Conservation (phyloP, 129 eudicot species). For the Deinandra increscens region DNA sequence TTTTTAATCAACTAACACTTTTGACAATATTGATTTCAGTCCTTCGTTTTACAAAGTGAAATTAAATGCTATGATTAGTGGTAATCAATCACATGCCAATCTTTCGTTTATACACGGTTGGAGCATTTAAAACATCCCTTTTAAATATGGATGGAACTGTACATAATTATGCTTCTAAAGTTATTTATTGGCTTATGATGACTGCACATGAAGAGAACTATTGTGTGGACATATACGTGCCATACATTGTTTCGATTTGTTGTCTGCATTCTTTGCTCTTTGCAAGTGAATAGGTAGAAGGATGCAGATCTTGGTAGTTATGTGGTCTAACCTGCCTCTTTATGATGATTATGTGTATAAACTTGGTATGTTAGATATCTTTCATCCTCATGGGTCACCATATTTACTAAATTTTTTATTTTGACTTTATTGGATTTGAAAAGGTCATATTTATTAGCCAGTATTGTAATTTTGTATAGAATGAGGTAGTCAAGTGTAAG, state of each 20-base stretch:
- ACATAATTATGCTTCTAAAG: conserved; percentile 64
- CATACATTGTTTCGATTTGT: too few relatives aligned
- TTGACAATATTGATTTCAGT: too few relatives aligned
- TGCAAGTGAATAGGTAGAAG: conserved; percentile 12
- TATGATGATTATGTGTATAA: conserved; percentile 11
- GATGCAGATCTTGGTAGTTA: background rate
- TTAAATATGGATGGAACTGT: conserved; percentile 48
- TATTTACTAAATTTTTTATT: too few relatives aligned
- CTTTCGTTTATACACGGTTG: conserved; percentile 14
- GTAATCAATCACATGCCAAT: background rate
- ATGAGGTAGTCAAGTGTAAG: too few relatives aligned
- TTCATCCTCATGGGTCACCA: too few relatives aligned
- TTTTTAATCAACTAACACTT: too few relatives aligned
- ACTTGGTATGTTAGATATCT: too few relatives aligned
- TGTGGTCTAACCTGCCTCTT: background rate
- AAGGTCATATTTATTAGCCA: too few relatives aligned
- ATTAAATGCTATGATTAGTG: too few relatives aligned
- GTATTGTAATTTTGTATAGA: too few relatives aligned
- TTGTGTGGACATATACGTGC: conserved; percentile 89
- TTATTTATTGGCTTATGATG: conserved; percentile 71
- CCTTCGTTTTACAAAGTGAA: too few relatives aligned
- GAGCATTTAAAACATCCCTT: conserved; percentile 49
- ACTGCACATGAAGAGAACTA: conserved; percentile 56
- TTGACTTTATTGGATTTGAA: too few relatives aligned
- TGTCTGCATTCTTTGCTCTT: background rate